These are phyloP conservation scores for Polysphondylium violaceum DNA, from an alignment of 78 protist species.

Conservation along the genomic window DNA sequence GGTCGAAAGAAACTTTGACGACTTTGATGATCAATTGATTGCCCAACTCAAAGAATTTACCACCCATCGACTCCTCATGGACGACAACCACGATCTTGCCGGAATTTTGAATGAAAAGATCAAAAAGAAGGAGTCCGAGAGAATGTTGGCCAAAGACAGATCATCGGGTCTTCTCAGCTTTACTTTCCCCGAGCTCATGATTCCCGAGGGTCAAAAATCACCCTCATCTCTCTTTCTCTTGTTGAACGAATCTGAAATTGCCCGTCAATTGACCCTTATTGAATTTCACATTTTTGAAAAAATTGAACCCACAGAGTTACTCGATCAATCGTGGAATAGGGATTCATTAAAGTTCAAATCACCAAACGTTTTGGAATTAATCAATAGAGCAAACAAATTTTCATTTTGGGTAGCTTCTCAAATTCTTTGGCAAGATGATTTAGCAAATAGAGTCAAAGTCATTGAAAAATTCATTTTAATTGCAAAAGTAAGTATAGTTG, in stretches of 20 bases:
- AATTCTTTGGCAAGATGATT: constrained; percentile 73
- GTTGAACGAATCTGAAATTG: constrained; percentile 79
- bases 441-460: constrained; percentile 47
- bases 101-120: not conserved
- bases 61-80: constrained; percentile 20
- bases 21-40: constrained; percentile 47
- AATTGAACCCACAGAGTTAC: constrained; percentile 75
- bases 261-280: constrained; percentile 80
- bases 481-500: constrained; percentile 56
- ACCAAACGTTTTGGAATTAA: constrained; percentile 72
- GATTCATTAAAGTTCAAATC: constrained; percentile 56
- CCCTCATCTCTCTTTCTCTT: constrained; percentile 30
- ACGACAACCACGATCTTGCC: constrained; percentile 52
- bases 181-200: constrained; percentile 66
- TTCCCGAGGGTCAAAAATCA: constrained; percentile 70
- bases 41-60: constrained; percentile 10
- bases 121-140: constrained; percentile 20
- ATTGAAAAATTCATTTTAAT: constrained; percentile 66
- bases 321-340: constrained; percentile 79
- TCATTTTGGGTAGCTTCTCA: constrained; percentile 79
- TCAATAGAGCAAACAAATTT: constrained; percentile 74
- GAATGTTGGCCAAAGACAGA: not conserved
- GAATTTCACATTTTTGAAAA: constrained; percentile 64
- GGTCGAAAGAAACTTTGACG: constrained; percentile 75
- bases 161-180: not conserved